Evolutionary conservation across 1,284 basidiomycete genomes (phyloP).

Genomic region (Laetiporus sulphureus): DNA sequence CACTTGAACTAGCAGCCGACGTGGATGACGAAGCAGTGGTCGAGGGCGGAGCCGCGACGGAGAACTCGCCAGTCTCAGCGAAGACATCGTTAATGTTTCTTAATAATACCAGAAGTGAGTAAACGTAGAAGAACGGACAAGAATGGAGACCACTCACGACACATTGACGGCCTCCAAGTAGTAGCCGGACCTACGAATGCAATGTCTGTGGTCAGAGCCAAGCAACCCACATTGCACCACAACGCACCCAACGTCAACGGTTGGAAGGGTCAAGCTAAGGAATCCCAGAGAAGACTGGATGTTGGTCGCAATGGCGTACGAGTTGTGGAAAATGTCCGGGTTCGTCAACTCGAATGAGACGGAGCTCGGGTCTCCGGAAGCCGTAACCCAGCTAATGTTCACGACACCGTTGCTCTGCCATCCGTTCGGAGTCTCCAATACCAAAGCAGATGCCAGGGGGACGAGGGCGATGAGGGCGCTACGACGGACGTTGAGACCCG

Average conservation of each 20-base stretch:
- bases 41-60: slow-evolving; percentile 28
- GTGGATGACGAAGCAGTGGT: slow-evolving; percentile 16
- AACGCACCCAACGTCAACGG: slow-evolving; percentile 46
- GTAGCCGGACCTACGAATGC: slow-evolving; percentile 34
- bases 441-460: slow-evolving; percentile 44
- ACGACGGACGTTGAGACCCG: no score
- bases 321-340: slow-evolving; percentile 40
- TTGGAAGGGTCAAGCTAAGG: slow-evolving; percentile 38
- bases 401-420: slow-evolving; percentile 27
- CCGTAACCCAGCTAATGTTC: slow-evolving; percentile 43
- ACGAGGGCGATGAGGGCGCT: slow-evolving; percentile 40
- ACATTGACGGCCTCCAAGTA: slow-evolving; percentile 42
- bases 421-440: slow-evolving; percentile 31
- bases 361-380: slow-evolving; percentile 35
- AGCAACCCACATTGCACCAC: neutral
- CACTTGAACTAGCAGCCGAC: slow-evolving; percentile 7
- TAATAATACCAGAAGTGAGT: slow-evolving; percentile 2
- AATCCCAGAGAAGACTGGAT: slow-evolving; percentile 32
- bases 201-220: neutral
- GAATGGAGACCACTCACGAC: slow-evolving; percentile 23
- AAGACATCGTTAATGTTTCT: slow-evolving; percentile 45
- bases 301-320: slow-evolving; percentile 55
- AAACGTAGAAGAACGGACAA: neutral
- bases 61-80: slow-evolving; percentile 36
- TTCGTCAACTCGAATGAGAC: slow-evolving; percentile 41